Evolutionary conservation across 2,329 filamentous ascomycete species (phyloP).

Genomic region (Fusarium poae): DNA sequence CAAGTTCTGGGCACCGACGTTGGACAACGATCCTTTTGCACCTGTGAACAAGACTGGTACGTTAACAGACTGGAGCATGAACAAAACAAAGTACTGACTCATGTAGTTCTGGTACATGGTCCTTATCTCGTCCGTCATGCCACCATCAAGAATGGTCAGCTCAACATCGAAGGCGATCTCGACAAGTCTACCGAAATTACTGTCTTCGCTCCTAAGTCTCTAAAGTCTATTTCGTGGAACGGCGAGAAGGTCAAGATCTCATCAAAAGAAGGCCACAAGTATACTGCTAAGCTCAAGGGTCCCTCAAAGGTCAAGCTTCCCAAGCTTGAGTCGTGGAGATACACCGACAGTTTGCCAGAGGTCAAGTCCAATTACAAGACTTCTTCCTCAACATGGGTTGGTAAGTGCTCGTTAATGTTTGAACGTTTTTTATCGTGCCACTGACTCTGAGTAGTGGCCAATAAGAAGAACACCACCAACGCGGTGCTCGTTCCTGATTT

Average conservation of each 20-base stretch:
- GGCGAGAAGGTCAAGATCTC: constrained; percentile 52
- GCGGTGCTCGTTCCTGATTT: constrained; percentile 58
- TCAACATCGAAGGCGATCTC: constrained; percentile 62
- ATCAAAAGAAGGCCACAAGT: constrained; percentile 47
- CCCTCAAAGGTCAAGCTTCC: constrained; percentile 55
- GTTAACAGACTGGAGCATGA: neutral
- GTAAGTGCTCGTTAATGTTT: constrained; percentile 33
- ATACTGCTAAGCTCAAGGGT: constrained; percentile 48
- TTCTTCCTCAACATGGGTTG: constrained; percentile 58
- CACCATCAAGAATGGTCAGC: constrained; percentile 52
- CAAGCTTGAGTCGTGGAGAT: constrained; percentile 60
- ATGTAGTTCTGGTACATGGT: constrained; percentile 63
- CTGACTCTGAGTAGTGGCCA: constrained; percentile 52
- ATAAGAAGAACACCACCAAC: constrained; percentile 64
- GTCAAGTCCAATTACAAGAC: constrained; percentile 58
- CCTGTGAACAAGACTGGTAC: constrained; percentile 60
- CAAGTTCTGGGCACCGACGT: constrained; percentile 67
- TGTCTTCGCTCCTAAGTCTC: constrained; percentile 61
- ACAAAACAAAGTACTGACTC: neutral
- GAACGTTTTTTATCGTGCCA: fast-evolving
- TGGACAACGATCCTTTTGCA: constrained; percentile 61
- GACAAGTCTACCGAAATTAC: constrained; percentile 58
- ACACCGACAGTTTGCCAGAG: constrained; percentile 63
- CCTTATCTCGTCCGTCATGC: constrained; percentile 66
- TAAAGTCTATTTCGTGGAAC: constrained; percentile 65